Evolutionary conservation across 1,284 basidiomycete genomes (phyloP).

Genomic region (Volvariella volvacea): DNA sequence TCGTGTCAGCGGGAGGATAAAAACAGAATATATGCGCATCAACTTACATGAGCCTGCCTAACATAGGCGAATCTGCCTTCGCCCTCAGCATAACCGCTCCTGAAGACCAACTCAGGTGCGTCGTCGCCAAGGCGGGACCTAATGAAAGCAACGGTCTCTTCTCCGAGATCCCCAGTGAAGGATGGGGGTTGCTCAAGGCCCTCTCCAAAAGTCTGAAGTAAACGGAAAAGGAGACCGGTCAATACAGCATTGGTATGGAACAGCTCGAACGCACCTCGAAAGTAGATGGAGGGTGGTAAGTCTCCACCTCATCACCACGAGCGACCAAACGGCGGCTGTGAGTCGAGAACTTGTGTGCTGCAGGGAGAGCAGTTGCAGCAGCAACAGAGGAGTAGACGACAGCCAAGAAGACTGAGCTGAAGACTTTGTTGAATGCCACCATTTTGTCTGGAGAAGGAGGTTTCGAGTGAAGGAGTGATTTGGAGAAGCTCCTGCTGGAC

Average conservation of each 20-base stretch:
- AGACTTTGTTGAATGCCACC: neutral
- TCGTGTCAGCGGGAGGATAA: neutral
- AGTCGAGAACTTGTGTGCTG: neutral
- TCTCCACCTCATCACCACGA: neutral
- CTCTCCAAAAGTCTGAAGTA: neutral
- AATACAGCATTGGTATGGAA: neutral
- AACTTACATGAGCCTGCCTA: conserved; percentile 9
- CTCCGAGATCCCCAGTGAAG: neutral
- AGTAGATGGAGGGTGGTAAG: neutral
- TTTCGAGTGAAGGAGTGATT: too few relatives aligned
- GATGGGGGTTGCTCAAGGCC: neutral
- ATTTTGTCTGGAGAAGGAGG: neutral
- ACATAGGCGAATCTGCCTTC: conserved; percentile 10
- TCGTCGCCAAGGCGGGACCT: neutral
- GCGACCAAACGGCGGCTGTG: neutral
- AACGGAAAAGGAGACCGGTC: neutral
- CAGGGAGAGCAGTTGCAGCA: neutral
- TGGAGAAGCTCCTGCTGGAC: too few relatives aligned
- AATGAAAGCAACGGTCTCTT: neutral
- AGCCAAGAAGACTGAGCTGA: conserved; percentile 1
- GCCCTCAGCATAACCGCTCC: conserved; percentile 9
- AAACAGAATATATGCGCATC: neutral
- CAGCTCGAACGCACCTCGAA: neutral
- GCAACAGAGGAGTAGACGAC: neutral
- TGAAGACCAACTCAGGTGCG: conserved; percentile 4